phyloP scores from a whole-genome alignment of 176 grass and related monocot species.

The Melocanna baccifera region DNA sequence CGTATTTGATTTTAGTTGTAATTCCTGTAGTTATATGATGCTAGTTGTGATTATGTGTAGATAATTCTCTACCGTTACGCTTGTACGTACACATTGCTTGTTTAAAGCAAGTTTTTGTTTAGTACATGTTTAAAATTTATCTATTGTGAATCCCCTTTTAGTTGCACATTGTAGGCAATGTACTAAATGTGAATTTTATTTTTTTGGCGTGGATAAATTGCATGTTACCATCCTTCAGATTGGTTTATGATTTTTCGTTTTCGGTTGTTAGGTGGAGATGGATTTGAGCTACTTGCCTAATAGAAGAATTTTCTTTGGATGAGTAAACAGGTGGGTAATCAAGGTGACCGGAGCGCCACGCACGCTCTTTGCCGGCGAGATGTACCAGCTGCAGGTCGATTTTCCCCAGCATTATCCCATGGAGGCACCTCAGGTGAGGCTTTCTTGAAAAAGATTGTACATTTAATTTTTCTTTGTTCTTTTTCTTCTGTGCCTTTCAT shows the following conservation, averaged over 20 bases:
- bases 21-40: no score
- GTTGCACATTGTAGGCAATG: no score
- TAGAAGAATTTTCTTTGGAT: neutral
- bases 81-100: no score
- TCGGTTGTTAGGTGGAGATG: no score
- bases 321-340: slow-evolving; percentile 69
- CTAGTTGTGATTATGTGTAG: no score
- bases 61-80: no score
- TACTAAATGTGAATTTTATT: no score
- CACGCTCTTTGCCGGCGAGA: slow-evolving; percentile 78
- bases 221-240: neutral
- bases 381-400: slow-evolving; percentile 84
- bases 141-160: no score
- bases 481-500: neutral
- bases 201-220: neutral
- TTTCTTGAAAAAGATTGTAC: neutral
- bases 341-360: slow-evolving; percentile 75
- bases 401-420: slow-evolving; percentile 98
- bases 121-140: no score
- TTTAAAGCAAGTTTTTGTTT: no score
- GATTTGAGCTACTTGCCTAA: neutral
- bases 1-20: no score
- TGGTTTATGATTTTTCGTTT: neutral
- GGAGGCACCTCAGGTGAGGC: slow-evolving; percentile 86
- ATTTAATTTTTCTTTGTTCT: neutral